Conservation (phyloP, 2,329 filamentous ascomycete species). For the Blastomyces silverae region DNA sequence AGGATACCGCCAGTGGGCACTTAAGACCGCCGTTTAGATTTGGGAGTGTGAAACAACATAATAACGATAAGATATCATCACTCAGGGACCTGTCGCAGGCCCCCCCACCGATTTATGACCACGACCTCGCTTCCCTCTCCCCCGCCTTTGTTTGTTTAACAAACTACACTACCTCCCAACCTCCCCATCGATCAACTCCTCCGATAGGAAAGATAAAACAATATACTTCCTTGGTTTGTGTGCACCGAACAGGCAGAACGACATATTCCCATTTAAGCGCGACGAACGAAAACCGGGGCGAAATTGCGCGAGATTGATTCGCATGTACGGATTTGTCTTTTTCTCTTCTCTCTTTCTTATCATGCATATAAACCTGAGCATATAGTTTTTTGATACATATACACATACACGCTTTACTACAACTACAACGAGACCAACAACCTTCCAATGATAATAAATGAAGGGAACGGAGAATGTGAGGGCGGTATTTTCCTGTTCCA, state of each 20-base stretch:
- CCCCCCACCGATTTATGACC: slow-evolving; percentile 1
- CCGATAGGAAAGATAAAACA: not conserved
- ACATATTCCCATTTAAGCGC: slow-evolving; percentile 5
- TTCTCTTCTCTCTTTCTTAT: not conserved
- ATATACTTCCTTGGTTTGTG: not conserved
- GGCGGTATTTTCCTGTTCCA: not conserved
- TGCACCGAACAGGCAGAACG: not conserved
- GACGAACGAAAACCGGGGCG: not conserved
- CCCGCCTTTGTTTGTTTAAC: not conserved
- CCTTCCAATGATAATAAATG: not conserved
- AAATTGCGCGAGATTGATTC: not conserved
- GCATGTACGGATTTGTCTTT: not conserved
- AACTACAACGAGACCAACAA: not conserved
- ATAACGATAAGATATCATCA: not conserved
- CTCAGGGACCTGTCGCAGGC: not conserved
- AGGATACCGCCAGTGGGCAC: not conserved
- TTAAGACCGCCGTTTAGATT: not conserved
- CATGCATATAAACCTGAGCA: not conserved
- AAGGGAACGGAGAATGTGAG: not conserved
- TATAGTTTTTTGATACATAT: not conserved
- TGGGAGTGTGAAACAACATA: not conserved
- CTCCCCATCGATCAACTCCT: not conserved
- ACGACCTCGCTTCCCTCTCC: not conserved
- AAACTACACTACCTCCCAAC: not conserved
- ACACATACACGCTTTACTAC: not conserved